Percentiles rank a stretch among this genome's conserved stretches.
phyloP scores from a whole-genome alignment of 352 stramenopile genomes.

The Thalassiosira exigua region DNA sequence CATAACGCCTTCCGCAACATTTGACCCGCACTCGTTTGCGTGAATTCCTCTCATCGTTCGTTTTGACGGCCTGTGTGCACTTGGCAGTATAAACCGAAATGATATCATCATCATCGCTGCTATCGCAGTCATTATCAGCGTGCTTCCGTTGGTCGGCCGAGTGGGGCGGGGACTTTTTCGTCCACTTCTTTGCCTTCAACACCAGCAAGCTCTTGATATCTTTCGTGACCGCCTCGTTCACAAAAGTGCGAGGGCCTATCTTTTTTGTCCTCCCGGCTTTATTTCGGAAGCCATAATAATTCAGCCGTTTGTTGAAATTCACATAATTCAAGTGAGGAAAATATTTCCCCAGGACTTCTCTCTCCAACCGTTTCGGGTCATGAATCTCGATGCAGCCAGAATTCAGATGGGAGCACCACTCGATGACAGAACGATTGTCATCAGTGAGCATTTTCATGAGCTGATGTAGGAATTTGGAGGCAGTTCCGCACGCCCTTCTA shows the following conservation, averaged over 20 bases:
- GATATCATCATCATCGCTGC: too few relatives aligned
- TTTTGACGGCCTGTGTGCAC: too few relatives aligned
- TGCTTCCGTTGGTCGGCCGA: too few relatives aligned
- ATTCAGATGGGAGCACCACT: slow-evolving; percentile 81
- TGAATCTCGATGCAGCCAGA: slow-evolving; percentile 50
- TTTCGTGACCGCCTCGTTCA: slow-evolving; percentile 75
- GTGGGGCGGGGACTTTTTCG: too few relatives aligned
- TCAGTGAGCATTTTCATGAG: slow-evolving; percentile 84
- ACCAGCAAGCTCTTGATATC: slow-evolving; percentile 74
- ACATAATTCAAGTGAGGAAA: slow-evolving; percentile 83
- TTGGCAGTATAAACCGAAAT: too few relatives aligned
- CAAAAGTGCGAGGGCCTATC: slow-evolving; percentile 84
- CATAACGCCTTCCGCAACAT: too few relatives aligned
- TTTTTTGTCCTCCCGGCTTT: slow-evolving; percentile 83
- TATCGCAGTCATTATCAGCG: too few relatives aligned
- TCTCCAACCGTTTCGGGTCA: slow-evolving; percentile 55
- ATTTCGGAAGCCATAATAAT: slow-evolving; percentile 85
- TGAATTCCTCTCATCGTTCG: too few relatives aligned
- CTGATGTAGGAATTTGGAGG: slow-evolving; percentile 84
- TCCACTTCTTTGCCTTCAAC: slow-evolving; percentile 76
- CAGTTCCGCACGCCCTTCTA: too few relatives aligned
- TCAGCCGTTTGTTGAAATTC: slow-evolving; percentile 79
- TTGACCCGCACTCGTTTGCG: too few relatives aligned
- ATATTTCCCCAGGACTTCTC: slow-evolving; percentile 72
- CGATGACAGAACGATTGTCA: slow-evolving; percentile 79